Evolutionary conservation across 495 filamentous ascomycete genomes (phyloP).

Genomic region (Collariella sp.): DNA sequence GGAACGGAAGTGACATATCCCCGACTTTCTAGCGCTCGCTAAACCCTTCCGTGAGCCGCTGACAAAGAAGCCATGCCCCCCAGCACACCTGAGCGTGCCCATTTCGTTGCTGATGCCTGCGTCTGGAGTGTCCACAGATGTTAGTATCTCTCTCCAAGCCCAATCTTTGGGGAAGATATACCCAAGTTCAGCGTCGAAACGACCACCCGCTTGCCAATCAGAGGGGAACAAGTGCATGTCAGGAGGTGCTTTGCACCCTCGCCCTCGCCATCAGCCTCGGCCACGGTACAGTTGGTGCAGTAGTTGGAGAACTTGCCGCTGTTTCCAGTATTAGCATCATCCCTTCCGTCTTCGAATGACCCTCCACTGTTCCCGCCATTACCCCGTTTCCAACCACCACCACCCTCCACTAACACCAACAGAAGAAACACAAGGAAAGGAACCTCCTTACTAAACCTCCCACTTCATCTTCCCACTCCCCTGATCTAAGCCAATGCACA

Average conservation of each 20-base stretch:
- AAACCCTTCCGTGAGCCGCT: no score
- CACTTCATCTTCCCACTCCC: background rate
- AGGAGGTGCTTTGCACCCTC: background rate
- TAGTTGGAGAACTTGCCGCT: slow-evolving; percentile 21
- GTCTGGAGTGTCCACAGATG: slow-evolving; percentile 12
- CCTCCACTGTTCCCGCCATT: background rate
- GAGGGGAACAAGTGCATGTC: slow-evolving; percentile 7
- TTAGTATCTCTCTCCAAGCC: background rate
- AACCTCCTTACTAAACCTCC: slow-evolving; percentile 8
- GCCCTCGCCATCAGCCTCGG: background rate
- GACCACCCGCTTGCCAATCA: background rate
- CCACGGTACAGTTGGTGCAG: slow-evolving; percentile 16
- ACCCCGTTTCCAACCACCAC: background rate
- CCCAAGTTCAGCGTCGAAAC: slow-evolving; percentile 8
- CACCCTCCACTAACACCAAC: background rate
- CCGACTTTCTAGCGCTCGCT: no score
- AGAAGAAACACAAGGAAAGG: background rate
- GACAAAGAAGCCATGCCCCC: slow-evolving; percentile 1
- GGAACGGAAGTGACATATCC: no score
- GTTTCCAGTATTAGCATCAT: background rate
- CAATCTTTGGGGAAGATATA: background rate
- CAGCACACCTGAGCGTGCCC: slow-evolving; percentile 15
- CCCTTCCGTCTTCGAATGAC: background rate
- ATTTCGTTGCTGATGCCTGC: slow-evolving; percentile 19
- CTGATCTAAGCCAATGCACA: slow-evolving; percentile 19